These are phyloP conservation scores for Pyrenophora seminiperda DNA, from an alignment of 2,329 filamentous ascomycete genomes.

Conservation along the genomic window DNA sequence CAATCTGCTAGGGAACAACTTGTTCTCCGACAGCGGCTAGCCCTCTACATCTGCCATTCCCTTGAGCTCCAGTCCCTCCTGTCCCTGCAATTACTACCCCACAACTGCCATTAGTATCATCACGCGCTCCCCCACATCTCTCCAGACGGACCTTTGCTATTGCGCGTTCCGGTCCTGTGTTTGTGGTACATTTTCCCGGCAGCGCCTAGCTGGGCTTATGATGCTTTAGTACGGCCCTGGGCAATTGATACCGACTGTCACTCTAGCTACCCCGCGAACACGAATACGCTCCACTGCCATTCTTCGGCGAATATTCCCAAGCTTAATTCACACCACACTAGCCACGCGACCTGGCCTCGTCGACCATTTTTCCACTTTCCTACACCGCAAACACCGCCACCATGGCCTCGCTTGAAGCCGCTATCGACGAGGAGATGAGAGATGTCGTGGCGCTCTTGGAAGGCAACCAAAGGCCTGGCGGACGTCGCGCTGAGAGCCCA, in stretches of 20 bases:
- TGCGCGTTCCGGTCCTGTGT: conserved; percentile 12
- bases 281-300: conserved; percentile 14
- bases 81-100: conserved; percentile 30
- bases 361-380: not conserved
- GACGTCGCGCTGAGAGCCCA: conserved; percentile 38
- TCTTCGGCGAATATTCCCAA: conserved; percentile 4
- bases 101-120: conserved; percentile 29
- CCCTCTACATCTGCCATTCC: conserved; percentile 25
- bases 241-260: conserved; percentile 21
- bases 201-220: conserved; percentile 18
- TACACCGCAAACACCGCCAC: conserved; percentile 14
- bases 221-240: conserved; percentile 25
- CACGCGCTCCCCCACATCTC: conserved; percentile 26
- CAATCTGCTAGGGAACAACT: conserved; percentile 41
- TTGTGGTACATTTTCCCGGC: conserved; percentile 14
- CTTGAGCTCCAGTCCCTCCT: conserved; percentile 26
- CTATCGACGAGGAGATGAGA: conserved; percentile 75
- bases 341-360: conserved; percentile 14
- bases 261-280: conserved; percentile 27
- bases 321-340: conserved; percentile 9
- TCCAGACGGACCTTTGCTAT: conserved; percentile 17
- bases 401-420: conserved; percentile 74
- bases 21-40: conserved; percentile 48
- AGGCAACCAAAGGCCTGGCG: conserved; percentile 44
- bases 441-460: conserved; percentile 74